phyloP scores from a whole-genome alignment of 1,284 basidiomycete species.

The Golubevia sp. region DNA sequence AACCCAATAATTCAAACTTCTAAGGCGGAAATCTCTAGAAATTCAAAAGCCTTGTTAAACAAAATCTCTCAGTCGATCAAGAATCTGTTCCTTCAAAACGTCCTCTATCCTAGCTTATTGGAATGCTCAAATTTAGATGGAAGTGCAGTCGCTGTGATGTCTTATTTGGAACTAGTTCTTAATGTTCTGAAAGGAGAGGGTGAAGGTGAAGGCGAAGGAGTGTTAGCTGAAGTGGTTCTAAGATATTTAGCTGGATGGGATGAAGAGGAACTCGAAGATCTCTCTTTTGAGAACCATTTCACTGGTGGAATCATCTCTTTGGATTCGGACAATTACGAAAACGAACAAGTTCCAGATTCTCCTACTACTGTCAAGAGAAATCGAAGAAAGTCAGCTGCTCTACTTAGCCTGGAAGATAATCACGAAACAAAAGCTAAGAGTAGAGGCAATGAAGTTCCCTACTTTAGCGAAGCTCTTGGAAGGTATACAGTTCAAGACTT shows the following conservation, averaged over 20 bases:
- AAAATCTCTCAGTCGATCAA: conserved; percentile 68
- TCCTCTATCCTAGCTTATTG: conserved; percentile 87
- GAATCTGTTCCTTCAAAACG: conserved; percentile 86
- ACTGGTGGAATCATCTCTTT: conserved; percentile 1
- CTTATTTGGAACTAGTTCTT: conserved; percentile 76
- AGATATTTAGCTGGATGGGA: conserved; percentile 23
- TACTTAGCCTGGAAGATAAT: conserved; percentile 3
- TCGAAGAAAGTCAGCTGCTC: conserved; percentile 9
- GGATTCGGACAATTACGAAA: not conserved
- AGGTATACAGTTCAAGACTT: not conserved
- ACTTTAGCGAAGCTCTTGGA: conserved; percentile 10
- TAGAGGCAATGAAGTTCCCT: not conserved
- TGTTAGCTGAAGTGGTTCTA: conserved; percentile 35
- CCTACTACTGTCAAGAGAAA: not conserved
- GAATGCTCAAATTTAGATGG: conserved; percentile 92
- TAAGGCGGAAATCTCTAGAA: too few relatives aligned
- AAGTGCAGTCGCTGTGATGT: conserved; percentile 92
- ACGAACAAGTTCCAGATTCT: not conserved
- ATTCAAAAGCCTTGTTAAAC: conserved; percentile 19
- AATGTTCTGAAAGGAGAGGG: conserved; percentile 15
- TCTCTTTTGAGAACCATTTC: not conserved
- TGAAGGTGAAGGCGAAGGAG: conserved; percentile 22
- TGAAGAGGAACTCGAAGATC: not conserved
- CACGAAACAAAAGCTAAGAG: not conserved
- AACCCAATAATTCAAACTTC: not conserved